Conservation (phyloP, 2,329 filamentous ascomycete genomes). For the Cadophora luteo-olivacea region DNA sequence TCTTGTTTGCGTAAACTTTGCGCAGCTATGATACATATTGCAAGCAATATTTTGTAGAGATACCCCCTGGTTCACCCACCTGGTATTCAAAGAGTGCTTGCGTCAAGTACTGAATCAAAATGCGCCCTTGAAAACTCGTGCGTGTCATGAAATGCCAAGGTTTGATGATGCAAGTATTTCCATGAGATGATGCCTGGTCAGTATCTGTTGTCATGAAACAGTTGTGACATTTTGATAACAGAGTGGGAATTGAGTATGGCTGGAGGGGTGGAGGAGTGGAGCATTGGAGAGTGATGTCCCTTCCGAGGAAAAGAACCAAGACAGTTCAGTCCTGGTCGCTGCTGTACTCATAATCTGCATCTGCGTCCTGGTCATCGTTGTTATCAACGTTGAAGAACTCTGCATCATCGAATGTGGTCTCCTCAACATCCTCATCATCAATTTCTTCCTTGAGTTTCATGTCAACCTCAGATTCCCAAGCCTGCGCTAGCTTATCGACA, state of each 20-base stretch:
- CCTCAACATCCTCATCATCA: constrained; percentile 8
- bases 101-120: neutral
- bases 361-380: constrained; percentile 4
- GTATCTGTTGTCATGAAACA: neutral
- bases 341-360: constrained; percentile 11
- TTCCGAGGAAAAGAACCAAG: neutral
- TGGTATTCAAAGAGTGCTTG: neutral
- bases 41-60: neutral
- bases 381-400: neutral
- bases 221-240: neutral
- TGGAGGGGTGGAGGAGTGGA: neutral
- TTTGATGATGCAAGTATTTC: neutral
- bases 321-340: neutral
- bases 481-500: neutral
- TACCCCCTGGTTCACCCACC: neutral
- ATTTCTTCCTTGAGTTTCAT: neutral
- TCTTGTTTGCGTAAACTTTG: neutral
- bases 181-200: neutral
- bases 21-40: neutral
- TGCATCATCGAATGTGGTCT: constrained; percentile 2
- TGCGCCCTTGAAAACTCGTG: neutral
- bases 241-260: neutral
- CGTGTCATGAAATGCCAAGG: neutral
- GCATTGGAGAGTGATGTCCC: neutral
- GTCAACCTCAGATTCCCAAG: neutral